phyloP scores from a whole-genome alignment of 805 yeast species.

The Yarrowia sp. region DNA sequence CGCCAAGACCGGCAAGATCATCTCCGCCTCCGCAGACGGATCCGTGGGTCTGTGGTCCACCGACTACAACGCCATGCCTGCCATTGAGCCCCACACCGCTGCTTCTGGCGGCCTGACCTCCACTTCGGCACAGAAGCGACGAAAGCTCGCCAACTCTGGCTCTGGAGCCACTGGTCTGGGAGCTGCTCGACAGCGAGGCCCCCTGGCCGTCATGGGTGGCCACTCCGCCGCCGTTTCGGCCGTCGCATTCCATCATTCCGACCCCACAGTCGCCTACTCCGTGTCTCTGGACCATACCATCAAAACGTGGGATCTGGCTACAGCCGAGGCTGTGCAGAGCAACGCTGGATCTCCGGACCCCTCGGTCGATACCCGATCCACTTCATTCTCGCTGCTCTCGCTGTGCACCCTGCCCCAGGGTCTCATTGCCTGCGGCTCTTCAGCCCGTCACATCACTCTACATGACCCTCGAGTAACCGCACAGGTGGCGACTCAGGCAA shows the following conservation, averaged over 20 bases:
- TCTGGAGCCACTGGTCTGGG: slow-evolving; percentile 53
- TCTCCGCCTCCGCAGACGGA: slow-evolving; percentile 83
- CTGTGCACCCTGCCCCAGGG: slow-evolving; percentile 58
- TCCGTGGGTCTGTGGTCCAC: slow-evolving; percentile 87
- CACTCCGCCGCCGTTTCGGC: slow-evolving; percentile 87
- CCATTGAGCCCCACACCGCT: slow-evolving; percentile 44
- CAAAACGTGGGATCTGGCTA: slow-evolving; percentile 93
- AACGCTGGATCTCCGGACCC: slow-evolving; percentile 21
- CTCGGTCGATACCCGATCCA: slow-evolving; percentile 67
- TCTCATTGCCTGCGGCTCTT: slow-evolving; percentile 86
- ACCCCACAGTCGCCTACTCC: slow-evolving; percentile 81
- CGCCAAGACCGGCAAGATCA: slow-evolving; percentile 52
- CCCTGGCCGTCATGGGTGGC: slow-evolving; percentile 72
- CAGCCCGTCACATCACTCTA: slow-evolving; percentile 93
- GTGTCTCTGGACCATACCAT: slow-evolving; percentile 94
- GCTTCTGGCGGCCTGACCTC: slow-evolving; percentile 42
- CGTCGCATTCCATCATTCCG: slow-evolving; percentile 67
- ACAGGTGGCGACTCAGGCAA: slow-evolving; percentile 54
- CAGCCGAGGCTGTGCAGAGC: slow-evolving; percentile 60
- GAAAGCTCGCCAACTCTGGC: slow-evolving; percentile 56
- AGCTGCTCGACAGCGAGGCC: slow-evolving; percentile 73
- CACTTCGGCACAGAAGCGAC: slow-evolving; percentile 82
- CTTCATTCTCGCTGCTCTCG: slow-evolving; percentile 80
- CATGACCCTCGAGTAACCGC: slow-evolving; percentile 80
- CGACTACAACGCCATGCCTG: slow-evolving; percentile 74